Base-by-base conservation (phyloP, 257 asterid species). In the Schizonepeta tenuifolia region DNA sequence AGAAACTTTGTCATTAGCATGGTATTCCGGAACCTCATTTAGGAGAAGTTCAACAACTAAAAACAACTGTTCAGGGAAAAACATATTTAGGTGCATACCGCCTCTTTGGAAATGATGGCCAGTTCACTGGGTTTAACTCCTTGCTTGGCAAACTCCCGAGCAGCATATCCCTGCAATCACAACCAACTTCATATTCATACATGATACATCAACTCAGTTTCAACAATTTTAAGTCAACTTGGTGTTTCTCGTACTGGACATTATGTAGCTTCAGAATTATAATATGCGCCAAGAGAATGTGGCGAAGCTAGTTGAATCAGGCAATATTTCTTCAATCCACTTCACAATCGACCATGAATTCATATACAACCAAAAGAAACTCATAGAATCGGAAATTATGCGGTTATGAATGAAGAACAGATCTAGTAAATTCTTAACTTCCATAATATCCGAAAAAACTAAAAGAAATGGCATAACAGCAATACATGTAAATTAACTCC, bases 51-150 rank as follows among this genome's bases (percentile, higher is more conserved):
- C 36, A 68, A 22, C 31, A 66, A 60, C 10, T 33, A 44, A 18
- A 18, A 68, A 33, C 31, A 54, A 69, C 1, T 46, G 43, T 44
- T 40, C 21, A 31, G 50, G 5, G 40, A 31, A 72, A 72, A 40
- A 54, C n/a, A 7, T n/a, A 3, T 17, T 31, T 17, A 35, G 57
- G 49, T 44, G 40, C 97, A 63, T 83, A 94, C 99, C 84, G 87
- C 96, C 87, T 94, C 99, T 74, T 91, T 94, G 80, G 97, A 94
- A 75, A 94, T 94, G 64, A 91, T 71, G 5, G 99, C 97, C 72
- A 94, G 81, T 79, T 94, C 99, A 66, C 89, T 90, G 41, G 95
- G 92, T 69, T 89, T 78, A 36, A 89, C 96, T 69, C 97, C 97
- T 83, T 88, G 99, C 78, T 91, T 91, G 67, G 88, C 82, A n/a